Evolutionary conservation across 2,329 filamentous ascomycete genomes (phyloP).

Genomic region (Fusarium keratoplasticum): DNA sequence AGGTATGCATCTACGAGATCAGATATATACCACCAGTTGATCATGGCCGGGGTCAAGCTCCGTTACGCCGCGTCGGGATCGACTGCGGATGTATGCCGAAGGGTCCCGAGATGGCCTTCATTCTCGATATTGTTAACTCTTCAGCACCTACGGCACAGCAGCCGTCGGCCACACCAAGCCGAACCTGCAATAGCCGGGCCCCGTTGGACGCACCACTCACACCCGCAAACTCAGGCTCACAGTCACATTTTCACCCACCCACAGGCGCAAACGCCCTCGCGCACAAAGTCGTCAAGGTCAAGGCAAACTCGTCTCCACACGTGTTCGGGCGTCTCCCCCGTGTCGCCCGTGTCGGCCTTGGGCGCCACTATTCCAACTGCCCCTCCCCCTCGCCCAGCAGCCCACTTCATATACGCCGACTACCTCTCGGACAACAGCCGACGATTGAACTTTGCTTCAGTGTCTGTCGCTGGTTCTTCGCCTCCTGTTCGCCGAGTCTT

Average conservation of each 20-base stretch:
- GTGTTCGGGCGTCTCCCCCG: conserved; percentile 41
- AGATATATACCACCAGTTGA: conserved; percentile 19
- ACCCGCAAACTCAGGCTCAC: conserved; percentile 26
- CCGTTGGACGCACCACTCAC: conserved; percentile 25
- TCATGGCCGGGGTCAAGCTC: conserved; percentile 33
- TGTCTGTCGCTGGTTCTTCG: conserved; percentile 24
- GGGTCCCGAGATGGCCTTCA: conserved; percentile 25
- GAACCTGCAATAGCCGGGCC: conserved; percentile 37
- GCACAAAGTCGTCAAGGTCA: conserved; percentile 29
- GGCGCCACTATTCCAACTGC: conserved; percentile 37
- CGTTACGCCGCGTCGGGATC: conserved; percentile 31
- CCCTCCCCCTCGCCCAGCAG: conserved; percentile 38
- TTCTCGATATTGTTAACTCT: conserved; percentile 1
- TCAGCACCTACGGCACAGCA: conserved; percentile 22
- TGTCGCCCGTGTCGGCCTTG: conserved; percentile 30
- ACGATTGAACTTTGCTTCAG: conserved; percentile 29
- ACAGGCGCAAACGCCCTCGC: conserved; percentile 9
- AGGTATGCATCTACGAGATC: conserved; percentile 19
- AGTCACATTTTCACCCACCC: conserved; percentile 27
- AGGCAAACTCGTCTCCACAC: conserved; percentile 29
- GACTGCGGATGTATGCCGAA: conserved; percentile 16
- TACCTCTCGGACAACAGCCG: conserved; percentile 23
- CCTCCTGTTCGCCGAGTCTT: conserved; percentile 11
- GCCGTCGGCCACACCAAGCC: conserved; percentile 34
- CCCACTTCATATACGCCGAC: conserved; percentile 36